These are phyloP conservation scores for Vigna radiata DNA, from an alignment of 306 rosid species.

Conservation along the genomic window DNA sequence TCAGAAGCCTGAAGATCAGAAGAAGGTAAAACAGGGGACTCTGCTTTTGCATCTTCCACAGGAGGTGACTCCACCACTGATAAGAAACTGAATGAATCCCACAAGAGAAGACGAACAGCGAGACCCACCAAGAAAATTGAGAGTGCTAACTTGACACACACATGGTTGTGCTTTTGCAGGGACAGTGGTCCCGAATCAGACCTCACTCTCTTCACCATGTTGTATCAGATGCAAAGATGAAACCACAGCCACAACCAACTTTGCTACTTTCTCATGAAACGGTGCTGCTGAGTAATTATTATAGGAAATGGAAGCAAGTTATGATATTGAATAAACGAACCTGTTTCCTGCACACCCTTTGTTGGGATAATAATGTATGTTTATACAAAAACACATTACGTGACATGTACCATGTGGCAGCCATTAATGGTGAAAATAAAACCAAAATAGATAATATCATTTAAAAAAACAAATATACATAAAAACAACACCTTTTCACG, in stretches of 20 bases:
- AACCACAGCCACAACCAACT: constrained; percentile 5
- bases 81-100: constrained; percentile 46
- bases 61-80: constrained; percentile 40
- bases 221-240: neutral
- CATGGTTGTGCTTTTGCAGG: constrained; percentile 43
- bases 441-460: neutral
- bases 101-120: constrained; percentile 46
- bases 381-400: constrained; percentile 19
- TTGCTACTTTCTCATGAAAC: constrained; percentile 6
- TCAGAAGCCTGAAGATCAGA: constrained; percentile 15
- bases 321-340: neutral
- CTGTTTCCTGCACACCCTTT: constrained; percentile 11
- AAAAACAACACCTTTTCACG: neutral
- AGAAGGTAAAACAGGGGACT: constrained; percentile 37
- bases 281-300: constrained; percentile 20
- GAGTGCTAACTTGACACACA: constrained; percentile 42
- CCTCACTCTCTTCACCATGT: constrained; percentile 47
- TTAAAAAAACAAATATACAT: neutral
- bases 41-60: constrained; percentile 33
- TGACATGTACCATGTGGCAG: constrained; percentile 35
- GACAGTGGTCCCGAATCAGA: constrained; percentile 41
- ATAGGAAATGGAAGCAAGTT: constrained; percentile 7
- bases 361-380: constrained; percentile 7
- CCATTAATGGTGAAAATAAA: constrained; percentile 8
- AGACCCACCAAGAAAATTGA: constrained; percentile 44